A percentile compares a stretch with the other conserved stretches of the same genome.
phyloP scores from a whole-genome alignment of 805 yeast species.

The Wickerhamiella azyma region DNA sequence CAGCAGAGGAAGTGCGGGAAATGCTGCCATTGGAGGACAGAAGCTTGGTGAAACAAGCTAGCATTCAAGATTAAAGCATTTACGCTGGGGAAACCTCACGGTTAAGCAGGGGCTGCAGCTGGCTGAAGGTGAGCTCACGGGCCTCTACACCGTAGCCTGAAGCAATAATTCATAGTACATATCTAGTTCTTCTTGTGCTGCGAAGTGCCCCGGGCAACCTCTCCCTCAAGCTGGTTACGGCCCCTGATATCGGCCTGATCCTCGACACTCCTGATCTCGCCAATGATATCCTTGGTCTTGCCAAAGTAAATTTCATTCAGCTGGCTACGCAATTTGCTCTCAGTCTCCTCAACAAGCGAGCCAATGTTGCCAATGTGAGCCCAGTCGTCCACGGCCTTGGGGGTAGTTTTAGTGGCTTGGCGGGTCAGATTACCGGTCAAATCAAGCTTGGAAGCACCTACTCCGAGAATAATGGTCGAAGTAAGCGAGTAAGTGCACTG shows the following conservation, averaged over 20 bases:
- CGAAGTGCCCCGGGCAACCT: conserved; percentile 23
- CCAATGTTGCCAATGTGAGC: conserved; percentile 84
- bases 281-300: conserved; percentile 77
- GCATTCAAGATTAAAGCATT: too few relatives aligned
- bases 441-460: conserved; percentile 29
- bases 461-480: conserved; percentile 55
- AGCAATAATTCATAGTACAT: conserved; percentile 12
- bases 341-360: conserved; percentile 71
- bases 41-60: too few relatives aligned
- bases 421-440: conserved; percentile 78
- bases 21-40: too few relatives aligned
- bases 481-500: conserved; percentile 55
- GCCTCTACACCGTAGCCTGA: too few relatives aligned
- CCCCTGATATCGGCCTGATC: conserved; percentile 26
- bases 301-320: conserved; percentile 92
- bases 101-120: too few relatives aligned
- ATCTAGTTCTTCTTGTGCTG: neutral
- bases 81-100: too few relatives aligned
- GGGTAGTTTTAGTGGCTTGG: conserved; percentile 45
- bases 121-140: too few relatives aligned
- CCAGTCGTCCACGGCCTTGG: conserved; percentile 32
- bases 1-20: too few relatives aligned
- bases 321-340: conserved; percentile 71
- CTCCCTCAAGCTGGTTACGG: conserved; percentile 31
- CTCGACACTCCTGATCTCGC: conserved; percentile 43